Conservation (phyloP, 148 eudicot genomes). For the Amaranthus cruentus region DNA sequence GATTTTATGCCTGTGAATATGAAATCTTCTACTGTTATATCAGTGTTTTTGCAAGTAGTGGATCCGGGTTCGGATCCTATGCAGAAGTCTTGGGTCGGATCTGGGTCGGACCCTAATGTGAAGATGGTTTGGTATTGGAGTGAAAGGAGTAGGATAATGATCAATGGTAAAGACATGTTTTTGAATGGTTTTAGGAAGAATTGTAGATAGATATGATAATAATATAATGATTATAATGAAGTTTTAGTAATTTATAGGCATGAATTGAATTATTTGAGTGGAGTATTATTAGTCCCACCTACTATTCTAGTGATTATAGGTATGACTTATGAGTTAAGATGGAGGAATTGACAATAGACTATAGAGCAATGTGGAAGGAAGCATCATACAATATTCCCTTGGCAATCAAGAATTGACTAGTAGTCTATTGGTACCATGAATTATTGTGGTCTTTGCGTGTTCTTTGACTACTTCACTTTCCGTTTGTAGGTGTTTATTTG, state of each 20-base stretch:
- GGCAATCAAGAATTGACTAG: constrained; percentile 12
- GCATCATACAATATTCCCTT: constrained; percentile 21
- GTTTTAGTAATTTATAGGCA: constrained; percentile 2
- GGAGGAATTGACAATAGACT: background rate
- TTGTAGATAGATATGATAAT: background rate
- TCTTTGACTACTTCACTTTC: constrained; percentile 10
- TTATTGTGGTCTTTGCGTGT: constrained; percentile 1
- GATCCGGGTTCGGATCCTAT: constrained; percentile 21
- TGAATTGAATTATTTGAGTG: no score
- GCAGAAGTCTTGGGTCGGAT: constrained; percentile 76
- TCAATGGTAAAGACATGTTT: constrained; percentile 23
- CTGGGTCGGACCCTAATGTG: constrained; percentile 60
- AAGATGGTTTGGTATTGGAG: constrained; percentile 19
- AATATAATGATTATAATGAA: no score
- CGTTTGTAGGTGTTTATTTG: no score
- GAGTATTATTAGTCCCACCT: no score
- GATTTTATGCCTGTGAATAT: constrained; percentile 52
- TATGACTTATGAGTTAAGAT: background rate
- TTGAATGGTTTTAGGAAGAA: background rate
- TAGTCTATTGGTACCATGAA: background rate
- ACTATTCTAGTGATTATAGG: no score
- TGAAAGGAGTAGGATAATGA: constrained; percentile 25
- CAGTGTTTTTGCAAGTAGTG: constrained; percentile 49
- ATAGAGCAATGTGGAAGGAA: constrained; percentile 18
- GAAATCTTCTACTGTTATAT: constrained; percentile 53